Evolutionary conservation across 2,329 filamentous ascomycete species (phyloP), one percentile per base, ranked within the genome.

Genomic region (Xylaria multiplex): DNA sequence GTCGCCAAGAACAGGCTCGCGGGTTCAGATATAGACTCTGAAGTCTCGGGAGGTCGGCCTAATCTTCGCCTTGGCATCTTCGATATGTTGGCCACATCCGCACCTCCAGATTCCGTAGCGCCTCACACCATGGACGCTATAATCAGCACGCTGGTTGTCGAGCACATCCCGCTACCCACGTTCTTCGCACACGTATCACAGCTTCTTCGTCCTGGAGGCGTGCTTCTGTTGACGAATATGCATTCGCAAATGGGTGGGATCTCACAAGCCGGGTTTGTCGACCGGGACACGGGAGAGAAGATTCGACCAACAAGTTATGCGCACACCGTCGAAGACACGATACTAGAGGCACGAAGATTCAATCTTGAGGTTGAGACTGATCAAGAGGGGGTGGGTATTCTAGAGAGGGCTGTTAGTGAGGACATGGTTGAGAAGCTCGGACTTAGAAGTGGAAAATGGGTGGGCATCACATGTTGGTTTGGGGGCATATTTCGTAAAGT

Each of bases 201-300:
- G 11, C 76, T 85, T 0, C 75, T 90, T 16, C 77, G 81, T 5
- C 77, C 79, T 0, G 81, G 81, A 0, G 87, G 84, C 0, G 76
- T 83, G 54, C 77, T 89, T 5, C 78, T 90, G 9, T 72, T 91
- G n/a, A 90, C 88, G 0, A 91, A 90, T 71, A 91, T 91, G 89
- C 89, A 91, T 74, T 77, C 82, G 1, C 85, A 90, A 2, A 90
- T 91, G 88, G 88, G 87, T 1, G 68, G 69, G 14, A 79, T 83
- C 16, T 85, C 83, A 30, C 87, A 88, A 72, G 88, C 88, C 0
- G 88, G 89, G 0, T 91, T 91, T 71, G 79, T 87, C 13, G 85
- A 88, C 73, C 75, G 75, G 6, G 77, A 76, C 19, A 82, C 82
- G 1, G 84, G 83, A 4, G 79, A 81, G 54, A 90, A 91, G 78